A percentile compares a stretch with the other conserved stretches of the same genome.
Evolutionary conservation across 352 stramenopile species (phyloP).

Genomic region (Globisporangium parvum): DNA sequence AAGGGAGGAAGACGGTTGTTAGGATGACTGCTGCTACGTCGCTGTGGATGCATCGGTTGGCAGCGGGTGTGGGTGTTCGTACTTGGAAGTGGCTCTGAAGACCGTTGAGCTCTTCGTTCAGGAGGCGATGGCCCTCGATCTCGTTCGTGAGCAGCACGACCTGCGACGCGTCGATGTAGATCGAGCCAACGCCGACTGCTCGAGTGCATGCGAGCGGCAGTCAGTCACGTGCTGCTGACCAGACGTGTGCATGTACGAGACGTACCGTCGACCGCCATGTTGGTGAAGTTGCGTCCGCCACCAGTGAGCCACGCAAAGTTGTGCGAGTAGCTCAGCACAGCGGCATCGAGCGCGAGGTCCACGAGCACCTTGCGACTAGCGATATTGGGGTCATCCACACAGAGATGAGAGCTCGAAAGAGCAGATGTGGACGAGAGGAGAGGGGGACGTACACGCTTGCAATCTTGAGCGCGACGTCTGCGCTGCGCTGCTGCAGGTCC

Average conservation of each 20-base stretch:
- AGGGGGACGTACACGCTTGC: conserved; percentile 28
- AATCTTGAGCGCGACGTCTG: conserved; percentile 46
- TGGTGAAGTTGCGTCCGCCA: conserved; percentile 56
- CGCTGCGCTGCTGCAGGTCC: conserved; percentile 31
- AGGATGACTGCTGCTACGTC: too few relatives aligned
- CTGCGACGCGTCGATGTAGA: conserved; percentile 48
- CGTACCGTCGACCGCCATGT: conserved; percentile 56
- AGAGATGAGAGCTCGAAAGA: not conserved
- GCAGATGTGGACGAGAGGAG: not conserved
- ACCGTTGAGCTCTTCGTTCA: conserved; percentile 62
- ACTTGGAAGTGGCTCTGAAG: conserved; percentile 36
- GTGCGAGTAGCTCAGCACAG: conserved; percentile 49
- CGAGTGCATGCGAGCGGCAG: not conserved
- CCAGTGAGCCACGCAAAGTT: conserved; percentile 71
- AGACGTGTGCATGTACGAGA: too few relatives aligned
- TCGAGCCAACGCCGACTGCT: conserved; percentile 43
- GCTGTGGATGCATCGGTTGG: too few relatives aligned
- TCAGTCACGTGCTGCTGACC: not conserved
- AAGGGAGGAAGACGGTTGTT: too few relatives aligned
- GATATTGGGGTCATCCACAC: not conserved
- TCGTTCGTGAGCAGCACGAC: conserved; percentile 63
- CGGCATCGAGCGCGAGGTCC: conserved; percentile 32
- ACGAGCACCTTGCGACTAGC: conserved; percentile 35
- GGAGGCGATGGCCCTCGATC: conserved; percentile 65
- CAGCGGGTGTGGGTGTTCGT: not conserved